Base-by-base conservation (phyloP, 2,329 filamentous ascomycete species). In the Colletotrichum orbiculare region DNA sequence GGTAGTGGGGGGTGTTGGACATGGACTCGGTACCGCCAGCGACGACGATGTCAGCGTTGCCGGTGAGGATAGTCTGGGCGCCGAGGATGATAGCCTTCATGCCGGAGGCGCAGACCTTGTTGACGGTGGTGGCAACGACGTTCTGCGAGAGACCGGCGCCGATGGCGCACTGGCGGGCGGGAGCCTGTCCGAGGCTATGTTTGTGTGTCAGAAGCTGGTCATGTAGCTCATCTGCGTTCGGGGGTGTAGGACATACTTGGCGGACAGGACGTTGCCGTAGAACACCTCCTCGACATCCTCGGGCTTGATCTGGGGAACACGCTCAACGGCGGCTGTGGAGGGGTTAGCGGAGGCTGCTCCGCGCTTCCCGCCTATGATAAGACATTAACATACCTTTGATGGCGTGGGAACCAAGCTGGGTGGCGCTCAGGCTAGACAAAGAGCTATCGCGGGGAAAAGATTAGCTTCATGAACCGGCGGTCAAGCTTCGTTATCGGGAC, bases 21-120 rank as follows among this genome's bases (percentile, higher is more conserved):
- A 99, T 99, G 84, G 94, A 97, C 85, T 99, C 96, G 71, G 95
- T 89, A 72, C 96, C 96, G 75, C 94, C 96, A 70, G 94, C 96
- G 66, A 99, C 93, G 69, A 99, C 89, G 70, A 97, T 90, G 72
- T 93, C 90, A 69, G 95, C 95, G 77, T 93, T 97, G 71, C 96
- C 95, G 58, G 94, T 97, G 79, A 98, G 94, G 83, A 99, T 99
- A 73, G 95, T 97, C 82, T 98, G 96, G 55, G 95, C 93, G 71
- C 92, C 96, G 67, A 99, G 87, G 70, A 97, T 93, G 76, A 99
- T 91, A 71, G 96, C 93, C 85, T 99, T 99, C 77, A 97, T 84
- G 48, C 91, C 90, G 9, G 94, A 97, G 69, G 96, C 96, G 87
- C 96, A 99, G 77, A 99, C 96, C 85, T 99, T 99, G 90, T 99